phyloP scores from a whole-genome alignment of 2,329 filamentous ascomycete genomes.

The Xylaria sp. region DNA sequence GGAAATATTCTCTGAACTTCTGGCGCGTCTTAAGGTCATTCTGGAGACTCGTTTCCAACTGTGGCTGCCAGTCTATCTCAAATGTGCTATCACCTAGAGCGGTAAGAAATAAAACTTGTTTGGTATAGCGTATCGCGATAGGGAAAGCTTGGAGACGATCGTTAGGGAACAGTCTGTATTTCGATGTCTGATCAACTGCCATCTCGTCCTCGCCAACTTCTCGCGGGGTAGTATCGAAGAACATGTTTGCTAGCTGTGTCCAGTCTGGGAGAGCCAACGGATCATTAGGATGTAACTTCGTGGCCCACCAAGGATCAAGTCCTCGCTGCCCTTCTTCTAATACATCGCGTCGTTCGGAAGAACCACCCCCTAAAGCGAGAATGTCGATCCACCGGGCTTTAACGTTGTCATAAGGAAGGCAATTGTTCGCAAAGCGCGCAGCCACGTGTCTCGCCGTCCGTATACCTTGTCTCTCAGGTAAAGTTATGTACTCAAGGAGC shows the following conservation, averaged over 20 bases:
- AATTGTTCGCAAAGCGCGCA: conserved; percentile 88
- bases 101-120: conserved; percentile 54
- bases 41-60: conserved; percentile 71
- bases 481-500: conserved; percentile 69
- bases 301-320: conserved; percentile 66
- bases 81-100: conserved; percentile 56
- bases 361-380: conserved; percentile 70
- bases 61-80: conserved; percentile 83
- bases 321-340: conserved; percentile 89
- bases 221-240: conserved; percentile 45
- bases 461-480: conserved; percentile 54
- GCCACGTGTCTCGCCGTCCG: conserved; percentile 79
- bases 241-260: conserved; percentile 52
- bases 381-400: conserved; percentile 87
- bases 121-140: conserved; percentile 70
- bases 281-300: conserved; percentile 38
- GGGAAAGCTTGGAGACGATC: conserved; percentile 60
- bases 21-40: conserved; percentile 68
- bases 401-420: conserved; percentile 77
- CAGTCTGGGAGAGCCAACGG: conserved; percentile 51
- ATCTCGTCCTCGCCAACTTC: conserved; percentile 33
- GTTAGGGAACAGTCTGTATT: conserved; percentile 44
- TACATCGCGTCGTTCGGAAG: conserved; percentile 76
- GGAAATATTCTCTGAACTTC: conserved; percentile 59
- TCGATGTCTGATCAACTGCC: conserved; percentile 45